Evolutionary conservation across 441 rosid species (phyloP).

Genomic region (Jatropha multifida): DNA sequence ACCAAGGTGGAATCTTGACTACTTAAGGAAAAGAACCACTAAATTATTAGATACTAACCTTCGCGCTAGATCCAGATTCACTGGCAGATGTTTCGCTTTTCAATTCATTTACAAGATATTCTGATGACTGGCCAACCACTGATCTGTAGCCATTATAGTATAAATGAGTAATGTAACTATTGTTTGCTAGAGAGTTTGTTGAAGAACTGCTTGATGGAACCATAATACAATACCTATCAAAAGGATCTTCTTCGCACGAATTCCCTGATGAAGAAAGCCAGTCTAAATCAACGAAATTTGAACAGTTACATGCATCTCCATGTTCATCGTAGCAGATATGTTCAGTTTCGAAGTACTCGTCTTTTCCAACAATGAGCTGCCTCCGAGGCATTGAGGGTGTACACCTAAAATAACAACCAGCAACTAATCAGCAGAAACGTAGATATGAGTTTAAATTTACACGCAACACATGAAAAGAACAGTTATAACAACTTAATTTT

Average conservation of each 20-base stretch:
- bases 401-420: conserved; percentile 39
- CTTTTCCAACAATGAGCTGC: conserved; percentile 43
- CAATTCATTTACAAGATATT: conserved; percentile 42
- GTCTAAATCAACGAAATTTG: conserved; percentile 77
- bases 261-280: conserved; percentile 95
- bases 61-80: conserved; percentile 44
- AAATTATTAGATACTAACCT: conserved; percentile 40
- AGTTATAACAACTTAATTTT: background rate
- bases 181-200: background rate
- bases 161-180: background rate
- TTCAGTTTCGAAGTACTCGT: conserved; percentile 47
- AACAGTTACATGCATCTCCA: conserved; percentile 64
- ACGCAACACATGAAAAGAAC: background rate
- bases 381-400: conserved; percentile 37
- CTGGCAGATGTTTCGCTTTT: conserved; percentile 45
- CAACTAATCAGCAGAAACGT: conserved; percentile 5
- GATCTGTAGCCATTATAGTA: conserved; percentile 46
- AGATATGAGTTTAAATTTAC: background rate
- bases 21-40: background rate
- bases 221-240: conserved; percentile 53
- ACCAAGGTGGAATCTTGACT: too few species aligned
- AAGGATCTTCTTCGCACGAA: conserved; percentile 85
- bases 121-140: conserved; percentile 50
- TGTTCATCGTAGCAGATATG: conserved; percentile 53
- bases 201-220: background rate